Percentiles rank a stretch among this genome's conserved stretches.
Evolutionary conservation across 805 yeast genomes (phyloP).

Genomic region (Candida chilensis): DNA sequence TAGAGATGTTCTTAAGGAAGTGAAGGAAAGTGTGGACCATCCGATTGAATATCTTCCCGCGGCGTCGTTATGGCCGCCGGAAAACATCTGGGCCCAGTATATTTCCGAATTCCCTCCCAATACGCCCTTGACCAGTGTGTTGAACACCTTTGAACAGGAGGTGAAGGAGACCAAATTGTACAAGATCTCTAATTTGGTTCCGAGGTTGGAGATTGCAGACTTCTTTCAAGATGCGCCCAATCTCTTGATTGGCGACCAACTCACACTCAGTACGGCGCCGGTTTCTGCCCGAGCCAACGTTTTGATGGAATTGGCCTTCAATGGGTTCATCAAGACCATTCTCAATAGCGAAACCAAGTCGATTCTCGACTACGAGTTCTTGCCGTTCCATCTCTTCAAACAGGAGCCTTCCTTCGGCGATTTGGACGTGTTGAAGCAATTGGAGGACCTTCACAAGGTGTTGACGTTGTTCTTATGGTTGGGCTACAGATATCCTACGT

Average conservation of each 20-base stretch:
- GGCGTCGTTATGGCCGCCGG: constrained; percentile 80
- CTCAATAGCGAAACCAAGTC: constrained; percentile 44
- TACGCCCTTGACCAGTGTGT: constrained; percentile 34
- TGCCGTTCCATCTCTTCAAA: constrained; percentile 9
- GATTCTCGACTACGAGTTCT: constrained; percentile 45
- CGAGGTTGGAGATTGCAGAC: constrained; percentile 28
- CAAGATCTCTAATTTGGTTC: constrained; percentile 25
- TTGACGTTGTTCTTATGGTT: constrained; percentile 77
- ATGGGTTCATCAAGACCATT: constrained; percentile 42
- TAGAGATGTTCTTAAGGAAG: constrained; percentile 27
- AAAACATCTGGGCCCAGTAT: constrained; percentile 56
- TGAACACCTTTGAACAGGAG: constrained; percentile 37
- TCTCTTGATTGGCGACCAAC: constrained; percentile 44
- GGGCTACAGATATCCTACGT: constrained; percentile 75
- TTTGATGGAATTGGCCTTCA: constrained; percentile 31
- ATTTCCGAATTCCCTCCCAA: constrained; percentile 51
- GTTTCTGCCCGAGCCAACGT: constrained; percentile 25
- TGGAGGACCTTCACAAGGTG: constrained; percentile 63
- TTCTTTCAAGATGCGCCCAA: constrained; percentile 26
- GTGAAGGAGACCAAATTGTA: constrained; percentile 16
- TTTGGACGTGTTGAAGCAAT: constrained; percentile 7
- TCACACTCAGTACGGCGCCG: constrained; percentile 56
- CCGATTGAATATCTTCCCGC: constrained; percentile 42
- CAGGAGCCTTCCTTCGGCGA: constrained; percentile 10
- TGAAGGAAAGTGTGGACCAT: constrained; percentile 37